Evolutionary conservation across 148 eudicot genomes (phyloP), one percentile per base, ranked within the genome.

Genomic region (Chenopodium quinoa): DNA sequence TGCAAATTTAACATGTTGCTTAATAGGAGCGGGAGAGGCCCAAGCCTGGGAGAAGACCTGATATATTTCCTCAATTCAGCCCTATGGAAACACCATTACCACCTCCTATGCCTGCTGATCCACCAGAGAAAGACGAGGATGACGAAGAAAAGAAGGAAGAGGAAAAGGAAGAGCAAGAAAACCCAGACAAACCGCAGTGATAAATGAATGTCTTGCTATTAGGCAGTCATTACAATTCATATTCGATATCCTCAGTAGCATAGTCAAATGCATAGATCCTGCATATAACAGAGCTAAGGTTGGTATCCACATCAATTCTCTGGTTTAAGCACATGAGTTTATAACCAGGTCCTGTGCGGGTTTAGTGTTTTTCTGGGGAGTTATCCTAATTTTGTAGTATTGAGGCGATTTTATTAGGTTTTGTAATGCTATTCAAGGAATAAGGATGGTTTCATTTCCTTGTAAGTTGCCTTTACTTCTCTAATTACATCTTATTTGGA

Each of bases 31-130:
- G 94, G 94, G 97, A 94, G 62, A 88, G 93, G 83, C 93, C 92
- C 4, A 90, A 85, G 80, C 98, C 97, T 47, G 93, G 90, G 76
- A 86, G 95, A 73, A 90, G 97, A 86, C 93, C 97, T 60, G 97
- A 91, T 71, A 89, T 91, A 83, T 92, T 94, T 77, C 97, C 97
- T 60, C 91, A 94, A 75, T 94, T 94, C 85, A 92, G 97, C 78
- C 98, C 98, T 9, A 92, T 94, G 98, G 92, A 94, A 86, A 94
- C 98, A 75, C 98, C 98, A 65, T 89, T 94, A 83, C 98, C 98
- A 25, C 93, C 97, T n/a, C 97, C 97, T 31, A 60, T 92, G 91
- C 97, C 98, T 67, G 85, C 86, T 46, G 98, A 94, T 78, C 98
- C 98, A 76, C 95, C 95, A 0, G 90, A 86, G 81, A 91, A 90